Evolutionary conservation across 306 rosid species (phyloP).

Genomic region (Lathyrus aphaca): DNA sequence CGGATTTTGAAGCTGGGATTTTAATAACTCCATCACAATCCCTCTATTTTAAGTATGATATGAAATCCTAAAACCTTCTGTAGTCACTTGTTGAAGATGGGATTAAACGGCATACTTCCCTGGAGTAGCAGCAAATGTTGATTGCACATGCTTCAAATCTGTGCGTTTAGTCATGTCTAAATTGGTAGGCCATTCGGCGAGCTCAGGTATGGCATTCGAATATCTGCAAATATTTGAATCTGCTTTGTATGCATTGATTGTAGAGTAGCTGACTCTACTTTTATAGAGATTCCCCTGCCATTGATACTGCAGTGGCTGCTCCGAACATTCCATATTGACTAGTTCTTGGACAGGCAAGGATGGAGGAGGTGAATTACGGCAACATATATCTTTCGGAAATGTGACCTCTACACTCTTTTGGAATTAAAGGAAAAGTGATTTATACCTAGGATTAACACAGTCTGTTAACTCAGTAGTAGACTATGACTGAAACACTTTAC

Average conservation of each 20-base stretch:
- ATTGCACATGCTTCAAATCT: conserved; percentile 79
- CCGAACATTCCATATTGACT: conserved; percentile 51
- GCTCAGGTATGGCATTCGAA: conserved; percentile 74
- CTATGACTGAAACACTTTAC: too few species aligned
- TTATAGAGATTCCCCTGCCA: conserved; percentile 91
- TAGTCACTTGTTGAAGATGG: conserved; percentile 73
- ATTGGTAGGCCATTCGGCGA: conserved; percentile 88
- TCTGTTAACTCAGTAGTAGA: too few species aligned
- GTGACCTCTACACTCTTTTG: too few species aligned
- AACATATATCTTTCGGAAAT: too few species aligned
- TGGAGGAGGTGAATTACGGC: conserved; percentile 68
- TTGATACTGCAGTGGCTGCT: conserved; percentile 52
- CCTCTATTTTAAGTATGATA: conserved; percentile 90
- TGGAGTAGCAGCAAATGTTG: conserved; percentile 83
- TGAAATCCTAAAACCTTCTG: conserved; percentile 90
- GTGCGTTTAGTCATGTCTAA: conserved; percentile 97
- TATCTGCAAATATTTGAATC: conserved; percentile 79
- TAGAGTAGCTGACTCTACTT: conserved; percentile 92
- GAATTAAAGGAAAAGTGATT: too few species aligned
- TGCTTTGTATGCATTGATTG: conserved; percentile 69
- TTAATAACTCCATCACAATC: conserved; percentile 97
- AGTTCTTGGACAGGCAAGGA: conserved; percentile 57
- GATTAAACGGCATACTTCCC: conserved; percentile 85
- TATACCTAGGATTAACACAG: too few species aligned
- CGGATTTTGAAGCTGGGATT: conserved; percentile 71